phyloP scores from a whole-genome alignment of 2,329 filamentous ascomycete species.

The Ascochyta viciae-villosae region DNA sequence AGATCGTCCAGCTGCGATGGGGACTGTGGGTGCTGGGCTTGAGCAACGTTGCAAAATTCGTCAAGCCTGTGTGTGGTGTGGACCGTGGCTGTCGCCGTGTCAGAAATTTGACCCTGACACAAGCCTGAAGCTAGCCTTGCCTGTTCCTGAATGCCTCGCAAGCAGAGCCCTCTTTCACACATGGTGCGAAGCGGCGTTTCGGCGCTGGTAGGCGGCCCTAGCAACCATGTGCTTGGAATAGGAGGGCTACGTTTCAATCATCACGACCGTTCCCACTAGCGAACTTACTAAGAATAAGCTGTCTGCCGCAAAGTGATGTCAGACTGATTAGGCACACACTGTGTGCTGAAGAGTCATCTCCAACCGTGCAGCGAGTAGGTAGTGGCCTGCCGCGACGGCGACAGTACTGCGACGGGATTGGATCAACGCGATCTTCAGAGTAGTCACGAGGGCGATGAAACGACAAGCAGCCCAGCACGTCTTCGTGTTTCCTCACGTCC shows the following conservation, averaged over 20 bases:
- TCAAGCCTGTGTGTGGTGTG: constrained; percentile 16
- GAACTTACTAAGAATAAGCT: constrained; percentile 34
- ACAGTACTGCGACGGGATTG: constrained; percentile 40
- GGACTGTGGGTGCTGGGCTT: constrained; percentile 27
- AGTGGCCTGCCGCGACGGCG: constrained; percentile 25
- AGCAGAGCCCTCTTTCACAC: constrained; percentile 31
- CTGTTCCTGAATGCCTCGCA: constrained; percentile 43
- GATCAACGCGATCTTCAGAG: constrained; percentile 45
- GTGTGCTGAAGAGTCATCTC: constrained; percentile 25
- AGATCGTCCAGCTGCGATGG: constrained; percentile 33
- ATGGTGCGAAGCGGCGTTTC: constrained; percentile 29
- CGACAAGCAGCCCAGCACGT: constrained; percentile 39
- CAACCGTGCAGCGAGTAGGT: constrained; percentile 25
- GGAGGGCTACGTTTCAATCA: constrained; percentile 43
- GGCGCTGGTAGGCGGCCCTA: constrained; percentile 11
- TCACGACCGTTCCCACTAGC: constrained; percentile 41
- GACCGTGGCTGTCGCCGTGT: constrained; percentile 36
- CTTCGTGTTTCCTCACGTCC: constrained; percentile 48
- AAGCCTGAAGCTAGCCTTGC: constrained; percentile 31
- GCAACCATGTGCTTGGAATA: constrained; percentile 31
- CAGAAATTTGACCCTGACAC: constrained; percentile 37
- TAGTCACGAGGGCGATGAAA: constrained; percentile 53
- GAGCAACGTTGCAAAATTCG: constrained; percentile 39
- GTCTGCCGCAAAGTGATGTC: constrained; percentile 40
- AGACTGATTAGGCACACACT: constrained; percentile 32